These are phyloP conservation scores for Candida xiaguanensis DNA, from an alignment of 805 yeast genomes.

Conservation along the genomic window DNA sequence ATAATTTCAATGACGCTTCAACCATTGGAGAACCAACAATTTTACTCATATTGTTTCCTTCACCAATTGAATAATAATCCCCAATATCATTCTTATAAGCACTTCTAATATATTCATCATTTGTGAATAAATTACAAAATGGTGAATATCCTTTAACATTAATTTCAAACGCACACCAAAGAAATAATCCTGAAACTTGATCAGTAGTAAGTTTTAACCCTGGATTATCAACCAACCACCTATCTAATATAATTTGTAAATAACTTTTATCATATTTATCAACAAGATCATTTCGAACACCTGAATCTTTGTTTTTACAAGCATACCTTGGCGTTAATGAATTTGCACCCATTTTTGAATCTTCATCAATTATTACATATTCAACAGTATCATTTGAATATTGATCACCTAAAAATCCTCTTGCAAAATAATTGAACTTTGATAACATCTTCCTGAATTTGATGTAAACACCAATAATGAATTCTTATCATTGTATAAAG, in stretches of 20 bases:
- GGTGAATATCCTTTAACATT: slow-evolving; percentile 65
- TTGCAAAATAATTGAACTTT: slow-evolving; percentile 53
- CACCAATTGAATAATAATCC: slow-evolving; percentile 60
- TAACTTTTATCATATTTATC: slow-evolving; percentile 36
- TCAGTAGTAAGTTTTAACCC: slow-evolving; percentile 47
- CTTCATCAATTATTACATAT: slow-evolving; percentile 45
- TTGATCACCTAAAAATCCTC: slow-evolving; percentile 53
- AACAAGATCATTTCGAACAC: slow-evolving; percentile 13
- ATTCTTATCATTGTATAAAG: slow-evolving; percentile 35
- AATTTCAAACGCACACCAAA: slow-evolving; percentile 71
- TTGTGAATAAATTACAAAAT: slow-evolving; percentile 66
- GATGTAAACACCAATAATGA: slow-evolving; percentile 52
- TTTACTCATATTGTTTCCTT: slow-evolving; percentile 55
- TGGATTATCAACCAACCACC: slow-evolving; percentile 54
- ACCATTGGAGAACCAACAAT: slow-evolving; percentile 58
- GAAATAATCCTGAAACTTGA: slow-evolving; percentile 54
- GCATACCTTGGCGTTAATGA: slow-evolving; percentile 53
- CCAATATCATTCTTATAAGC: slow-evolving; percentile 59
- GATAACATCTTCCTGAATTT: slow-evolving; percentile 51
- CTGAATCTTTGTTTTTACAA: slow-evolving; percentile 32
- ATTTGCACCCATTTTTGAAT: slow-evolving; percentile 49
- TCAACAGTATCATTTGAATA: slow-evolving; percentile 28
- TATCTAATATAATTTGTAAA: slow-evolving; percentile 49
- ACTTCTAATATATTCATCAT: slow-evolving; percentile 60
- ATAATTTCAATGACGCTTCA: slow-evolving; percentile 46